These are phyloP conservation scores for Leishmania tarentolae DNA, from an alignment of 208 protist species.

Conservation along the genomic window DNA sequence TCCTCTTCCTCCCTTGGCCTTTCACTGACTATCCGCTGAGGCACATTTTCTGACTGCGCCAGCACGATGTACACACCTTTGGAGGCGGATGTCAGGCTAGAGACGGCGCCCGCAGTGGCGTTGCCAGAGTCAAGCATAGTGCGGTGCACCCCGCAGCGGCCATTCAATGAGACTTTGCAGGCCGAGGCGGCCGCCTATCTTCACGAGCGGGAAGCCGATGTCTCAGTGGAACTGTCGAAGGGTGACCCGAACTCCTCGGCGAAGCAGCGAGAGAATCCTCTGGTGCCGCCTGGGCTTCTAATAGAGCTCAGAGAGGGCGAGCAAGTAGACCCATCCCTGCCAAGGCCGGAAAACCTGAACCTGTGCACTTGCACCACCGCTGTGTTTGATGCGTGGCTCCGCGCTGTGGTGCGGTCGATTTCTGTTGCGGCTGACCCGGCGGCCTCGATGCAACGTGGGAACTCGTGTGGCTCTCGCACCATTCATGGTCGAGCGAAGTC, in stretches of 20 bases:
- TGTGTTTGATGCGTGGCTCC: slow-evolving; percentile 48
- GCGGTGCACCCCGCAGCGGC: not conserved
- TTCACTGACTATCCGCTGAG: not conserved
- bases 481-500: not conserved
- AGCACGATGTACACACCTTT: not conserved
- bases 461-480: not conserved
- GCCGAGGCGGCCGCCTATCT: slow-evolving; percentile 17
- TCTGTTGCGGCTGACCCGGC: slow-evolving; percentile 24
- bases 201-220: slow-evolving; percentile 20
- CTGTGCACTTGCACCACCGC: slow-evolving; percentile 32
- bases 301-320: slow-evolving; percentile 15
- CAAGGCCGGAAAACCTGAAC: slow-evolving; percentile 25
- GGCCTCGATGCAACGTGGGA: slow-evolving; percentile 7
- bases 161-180: slow-evolving; percentile 22
- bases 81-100: not conserved
- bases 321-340: not conserved
- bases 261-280: not conserved
- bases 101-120: not conserved
- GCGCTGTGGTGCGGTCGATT: slow-evolving; percentile 44
- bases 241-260: not conserved
- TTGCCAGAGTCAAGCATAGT: not conserved
- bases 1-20: not conserved
- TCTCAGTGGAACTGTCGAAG: not conserved
- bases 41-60: not conserved
- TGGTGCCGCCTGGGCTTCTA: not conserved